phyloP scores from a whole-genome alignment of 129 eudicot genomes.

The Chrysanthemum makinoi region DNA sequence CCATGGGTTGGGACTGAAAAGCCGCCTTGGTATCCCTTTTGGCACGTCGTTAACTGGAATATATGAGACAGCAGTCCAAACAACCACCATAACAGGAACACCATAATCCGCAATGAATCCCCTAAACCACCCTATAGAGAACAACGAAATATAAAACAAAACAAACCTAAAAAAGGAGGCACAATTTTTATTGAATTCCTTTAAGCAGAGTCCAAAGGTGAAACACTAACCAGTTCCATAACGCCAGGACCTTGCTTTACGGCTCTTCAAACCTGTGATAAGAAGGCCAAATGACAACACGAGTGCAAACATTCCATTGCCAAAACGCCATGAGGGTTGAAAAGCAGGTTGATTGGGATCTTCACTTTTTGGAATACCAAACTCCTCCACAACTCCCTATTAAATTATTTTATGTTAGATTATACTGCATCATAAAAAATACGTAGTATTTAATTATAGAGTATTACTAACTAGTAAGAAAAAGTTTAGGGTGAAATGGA shows the following conservation, averaged over 20 bases:
- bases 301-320: slow-evolving; percentile 97
- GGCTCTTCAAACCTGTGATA: slow-evolving; percentile 80
- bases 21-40: slow-evolving; percentile 86
- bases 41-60: slow-evolving; percentile 86
- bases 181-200: not conserved
- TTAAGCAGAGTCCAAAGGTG: not conserved
- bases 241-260: slow-evolving; percentile 98
- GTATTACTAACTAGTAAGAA: not conserved
- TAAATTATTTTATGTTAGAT: slow-evolving; percentile 15
- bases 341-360: slow-evolving; percentile 59
- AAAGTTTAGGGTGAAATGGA: not conserved
- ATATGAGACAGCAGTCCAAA: slow-evolving; percentile 89
- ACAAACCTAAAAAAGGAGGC: not conserved
- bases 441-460: not conserved
- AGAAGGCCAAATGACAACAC: slow-evolving; percentile 95
- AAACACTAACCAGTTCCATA: slow-evolving; percentile 73
- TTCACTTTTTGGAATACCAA: slow-evolving; percentile 81
- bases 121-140: slow-evolving; percentile 76
- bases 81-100: slow-evolving; percentile 92
- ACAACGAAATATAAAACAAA: not conserved
- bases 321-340: slow-evolving; percentile 92
- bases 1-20: slow-evolving; percentile 97
- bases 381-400: slow-evolving; percentile 94
- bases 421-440: not conserved
- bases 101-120: slow-evolving; percentile 95